Percentiles rank a stretch among this genome's conserved stretches.
Evolutionary conservation across 148 eudicot genomes (phyloP).

Genomic region (Chenopodium suecicum): DNA sequence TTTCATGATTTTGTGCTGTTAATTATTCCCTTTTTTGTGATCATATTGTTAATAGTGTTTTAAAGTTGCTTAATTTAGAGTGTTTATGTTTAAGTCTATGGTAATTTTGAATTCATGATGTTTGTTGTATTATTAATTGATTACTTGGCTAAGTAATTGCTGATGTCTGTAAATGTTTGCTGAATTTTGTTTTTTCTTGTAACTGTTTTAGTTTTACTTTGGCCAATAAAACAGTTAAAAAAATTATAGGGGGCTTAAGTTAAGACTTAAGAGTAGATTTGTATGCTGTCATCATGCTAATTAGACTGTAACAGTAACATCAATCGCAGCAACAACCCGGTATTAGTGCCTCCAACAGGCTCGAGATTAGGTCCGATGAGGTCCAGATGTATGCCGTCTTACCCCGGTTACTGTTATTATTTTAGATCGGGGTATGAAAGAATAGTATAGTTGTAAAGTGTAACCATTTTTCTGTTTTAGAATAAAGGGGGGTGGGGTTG

Average conservation of each 20-base stretch:
- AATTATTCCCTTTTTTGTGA: not conserved
- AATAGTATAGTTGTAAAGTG: not conserved
- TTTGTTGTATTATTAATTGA: not conserved
- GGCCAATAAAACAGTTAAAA: not conserved
- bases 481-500: not conserved
- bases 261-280: not conserved
- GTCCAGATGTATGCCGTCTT: not conserved
- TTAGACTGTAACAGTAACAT: not conserved
- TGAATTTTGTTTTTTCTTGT: not conserved
- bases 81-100: not conserved
- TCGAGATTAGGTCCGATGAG: not conserved
- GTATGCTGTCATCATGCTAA: not conserved
- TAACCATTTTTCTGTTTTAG: not conserved
- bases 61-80: not conserved
- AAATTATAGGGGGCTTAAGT: not conserved
- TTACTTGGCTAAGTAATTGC: not conserved
- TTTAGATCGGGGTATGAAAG: not conserved
- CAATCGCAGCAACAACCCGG: not conserved
- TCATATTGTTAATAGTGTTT: slow-evolving; percentile 12
- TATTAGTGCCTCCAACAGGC: not conserved
- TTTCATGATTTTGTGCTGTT: not conserved
- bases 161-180: not conserved
- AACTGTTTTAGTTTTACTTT: not conserved
- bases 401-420: not conserved
- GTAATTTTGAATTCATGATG: not conserved